Evolutionary conservation across 129 eudicot species (phyloP), one percentile per base, ranked within the genome.

Genomic region (Heracleum sosnowskyi): DNA sequence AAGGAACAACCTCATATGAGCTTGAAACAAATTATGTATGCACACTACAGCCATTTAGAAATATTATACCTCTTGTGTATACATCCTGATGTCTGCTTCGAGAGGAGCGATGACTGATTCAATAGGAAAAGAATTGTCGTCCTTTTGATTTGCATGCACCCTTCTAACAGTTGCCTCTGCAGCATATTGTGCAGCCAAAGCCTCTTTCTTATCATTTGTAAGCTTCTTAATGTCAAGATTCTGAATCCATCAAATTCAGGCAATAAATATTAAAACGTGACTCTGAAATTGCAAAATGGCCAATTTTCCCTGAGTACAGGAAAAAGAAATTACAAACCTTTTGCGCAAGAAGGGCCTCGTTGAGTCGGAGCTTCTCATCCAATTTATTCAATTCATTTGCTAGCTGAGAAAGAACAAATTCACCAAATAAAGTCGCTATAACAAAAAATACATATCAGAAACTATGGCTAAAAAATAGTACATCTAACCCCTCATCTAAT

Each of bases 141-240:
- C 95, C 78, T 87, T 92, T 81, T 88, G 97, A 83, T 83, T 81
- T 62, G 92, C 91, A 34, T 96, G 77, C 57, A 96, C 95, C 79
- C 99, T 86, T 82, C 97, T 83, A 51, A 96, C 95, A 46, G 97
- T 85, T 73, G 96, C 93, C 84, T 96, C 99, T 35, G 91, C 97
- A 63, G 99, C 97, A 83, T 84, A 92, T 82, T 92, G 99, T 73
- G 99, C 97, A 72, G 93, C 86, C 81, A 92, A 70, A 74, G 99
- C 97, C 82, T 90, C 95, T 83, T 85, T 96, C 89, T 90, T 96
- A 71, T 92, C 99, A 46, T 89, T 77, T 55, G 40, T 75, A 73
- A 96, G 87, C 77, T 90, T 96, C 84, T 86, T 90, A 45, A 92
- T 86, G 70, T 96, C 97, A 73, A 96, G 88, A 83, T 96, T 96